Evolutionary conservation across 108 stramenopile species (phyloP), one percentile per base, ranked within the genome.

Genomic region (Chaetoceros tenuissimus): DNA sequence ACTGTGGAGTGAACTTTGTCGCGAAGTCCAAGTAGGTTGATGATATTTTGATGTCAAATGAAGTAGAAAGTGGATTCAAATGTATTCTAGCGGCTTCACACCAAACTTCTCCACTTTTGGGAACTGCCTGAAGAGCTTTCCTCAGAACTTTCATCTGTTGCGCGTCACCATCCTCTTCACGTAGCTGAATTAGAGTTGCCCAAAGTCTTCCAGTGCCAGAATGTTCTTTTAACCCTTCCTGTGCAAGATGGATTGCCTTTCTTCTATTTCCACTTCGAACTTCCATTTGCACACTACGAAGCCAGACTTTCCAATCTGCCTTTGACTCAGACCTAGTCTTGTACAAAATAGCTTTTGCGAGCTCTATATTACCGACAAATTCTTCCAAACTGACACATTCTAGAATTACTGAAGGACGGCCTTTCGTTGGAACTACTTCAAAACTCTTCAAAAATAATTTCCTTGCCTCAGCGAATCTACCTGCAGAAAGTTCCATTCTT

Each of bases 21-120:
- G 97, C 96, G 77, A 97, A 98, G 44, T 60, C 74, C n/a, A 98
- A 77, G 61, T 94, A 85, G 3, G 80, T 67, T 0, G 66, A 57
- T 27, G 95, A 92, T 5, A 69, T 54, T 20, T 73, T 66, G 30
- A 94, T 69, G 67, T 96, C 94, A 62, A 98, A 96, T 1, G 75
- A 74, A 2, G 63, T 70, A 23, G 84, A 92, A 31, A 92, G 85
- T 17, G 90, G 90, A 62, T 92, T 92, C 30, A 87, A 62, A 52
- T 80, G 77, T 45, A 92, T 82, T 48, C 90, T 66, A 44, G 81
- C 86, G 20, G 89, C 95, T 73, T 98, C 97, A 62, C 96, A 96
- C 97, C 97, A 97, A 1, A 98, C 97, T 59, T 98, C 97, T 13
- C 97, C 96, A 48, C 91, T 93, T 68, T 98, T 98, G 17, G 96